Conservation (phyloP, 345 rosid genomes). For the Populus ilicifolia region DNA sequence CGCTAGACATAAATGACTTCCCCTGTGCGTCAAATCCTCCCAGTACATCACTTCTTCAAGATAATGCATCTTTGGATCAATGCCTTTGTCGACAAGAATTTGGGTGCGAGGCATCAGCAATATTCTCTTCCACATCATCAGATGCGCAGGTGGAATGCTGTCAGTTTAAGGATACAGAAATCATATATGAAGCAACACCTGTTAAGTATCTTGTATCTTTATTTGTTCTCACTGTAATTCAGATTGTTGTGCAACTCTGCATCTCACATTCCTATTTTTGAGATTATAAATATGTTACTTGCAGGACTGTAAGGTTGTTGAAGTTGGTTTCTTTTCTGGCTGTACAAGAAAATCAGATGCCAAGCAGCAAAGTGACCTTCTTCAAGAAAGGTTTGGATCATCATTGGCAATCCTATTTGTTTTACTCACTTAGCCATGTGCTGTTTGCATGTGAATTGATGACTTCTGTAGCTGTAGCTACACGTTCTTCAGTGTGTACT, state of each 20-base stretch:
- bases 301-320: conserved; percentile 43
- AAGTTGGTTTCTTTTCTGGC: conserved; percentile 29
- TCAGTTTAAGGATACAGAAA: conserved; percentile 29
- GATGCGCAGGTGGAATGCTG: conserved; percentile 29
- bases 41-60: conserved; percentile 25
- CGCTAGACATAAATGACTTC: conserved; percentile 39
- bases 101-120: conserved; percentile 25
- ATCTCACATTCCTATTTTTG: conserved; percentile 9
- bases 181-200: conserved; percentile 29
- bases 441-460: background rate
- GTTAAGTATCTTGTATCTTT: background rate
- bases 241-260: background rate
- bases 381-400: conserved; percentile 55
- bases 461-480: background rate
- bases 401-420: background rate
- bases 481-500: background rate
- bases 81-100: conserved; percentile 28
- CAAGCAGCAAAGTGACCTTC: conserved; percentile 35
- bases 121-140: conserved; percentile 24
- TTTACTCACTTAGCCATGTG: background rate
- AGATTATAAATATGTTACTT: conserved; percentile 25
- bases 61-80: conserved; percentile 22
- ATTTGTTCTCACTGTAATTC: background rate
- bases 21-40: conserved; percentile 15
- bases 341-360: conserved; percentile 23